phyloP scores from a whole-genome alignment of 176 grass and related monocot genomes.

The Oryza glaberrima region DNA sequence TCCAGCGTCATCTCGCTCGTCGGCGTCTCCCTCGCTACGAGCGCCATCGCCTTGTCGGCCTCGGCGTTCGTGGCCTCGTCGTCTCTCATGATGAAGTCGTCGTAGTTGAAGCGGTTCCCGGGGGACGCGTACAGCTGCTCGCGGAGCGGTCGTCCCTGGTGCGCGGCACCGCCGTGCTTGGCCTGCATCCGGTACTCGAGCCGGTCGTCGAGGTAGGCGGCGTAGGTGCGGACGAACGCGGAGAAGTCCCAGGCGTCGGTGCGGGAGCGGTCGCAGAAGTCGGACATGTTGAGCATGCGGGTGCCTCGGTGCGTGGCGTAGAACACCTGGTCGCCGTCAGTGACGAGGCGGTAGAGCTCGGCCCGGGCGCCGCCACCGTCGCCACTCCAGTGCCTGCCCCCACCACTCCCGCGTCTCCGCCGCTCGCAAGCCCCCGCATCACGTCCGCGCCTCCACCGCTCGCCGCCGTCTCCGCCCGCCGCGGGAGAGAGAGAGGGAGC shows the following conservation, averaged over 20 bases:
- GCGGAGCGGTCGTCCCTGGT: slow-evolving; percentile 11
- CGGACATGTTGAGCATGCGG: slow-evolving; percentile 81
- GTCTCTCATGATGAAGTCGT: background rate
- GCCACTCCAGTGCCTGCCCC: too few relatives aligned
- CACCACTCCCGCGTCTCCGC: too few relatives aligned
- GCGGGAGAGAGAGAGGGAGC: too few relatives aligned
- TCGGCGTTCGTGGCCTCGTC: slow-evolving; percentile 7
- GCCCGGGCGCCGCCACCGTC: too few relatives aligned
- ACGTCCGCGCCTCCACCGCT: too few relatives aligned
- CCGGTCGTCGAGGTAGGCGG: slow-evolving; percentile 78
- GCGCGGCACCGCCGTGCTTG: slow-evolving; percentile 23
- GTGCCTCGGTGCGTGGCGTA: slow-evolving; percentile 75
- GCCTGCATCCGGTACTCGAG: slow-evolving; percentile 61
- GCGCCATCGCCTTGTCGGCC: background rate
- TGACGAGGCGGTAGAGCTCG: slow-evolving; percentile 62
- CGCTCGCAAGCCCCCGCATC: too few relatives aligned
- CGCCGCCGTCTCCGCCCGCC: too few relatives aligned
- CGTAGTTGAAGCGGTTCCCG: background rate
- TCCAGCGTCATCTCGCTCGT: slow-evolving; percentile 77
- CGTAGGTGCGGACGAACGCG: slow-evolving; percentile 74
- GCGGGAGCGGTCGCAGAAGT: slow-evolving; percentile 70
- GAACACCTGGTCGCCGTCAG: slow-evolving; percentile 61
- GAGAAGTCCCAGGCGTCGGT: slow-evolving; percentile 77
- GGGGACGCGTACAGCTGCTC: slow-evolving; percentile 45
- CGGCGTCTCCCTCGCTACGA: slow-evolving; percentile 51